Percentiles rank a stretch among this genome's conserved stretches.
These are phyloP conservation scores for Castanea mollissima DNA, from an alignment of 306 rosid species.

Conservation along the genomic window DNA sequence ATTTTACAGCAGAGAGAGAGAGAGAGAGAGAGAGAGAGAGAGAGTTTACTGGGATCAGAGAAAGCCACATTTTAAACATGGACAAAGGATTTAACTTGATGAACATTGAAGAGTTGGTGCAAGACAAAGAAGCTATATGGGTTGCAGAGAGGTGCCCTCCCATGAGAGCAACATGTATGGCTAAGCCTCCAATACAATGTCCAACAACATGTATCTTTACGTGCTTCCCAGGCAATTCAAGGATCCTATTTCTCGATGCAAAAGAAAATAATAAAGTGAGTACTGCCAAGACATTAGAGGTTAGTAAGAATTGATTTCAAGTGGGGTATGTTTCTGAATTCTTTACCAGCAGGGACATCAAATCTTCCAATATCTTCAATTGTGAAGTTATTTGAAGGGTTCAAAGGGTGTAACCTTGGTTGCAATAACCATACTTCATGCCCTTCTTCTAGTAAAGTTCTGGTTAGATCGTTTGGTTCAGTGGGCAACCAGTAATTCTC, in stretches of 20 bases:
- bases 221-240: constrained; percentile 21
- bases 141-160: constrained; percentile 30
- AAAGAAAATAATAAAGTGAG: neutral
- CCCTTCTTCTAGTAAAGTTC: constrained; percentile 33
- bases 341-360: constrained; percentile 40
- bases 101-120: constrained; percentile 40
- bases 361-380: constrained; percentile 36
- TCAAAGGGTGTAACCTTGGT: constrained; percentile 29
- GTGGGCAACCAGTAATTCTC: constrained; percentile 31
- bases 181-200: constrained; percentile 41
- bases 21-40: neutral
- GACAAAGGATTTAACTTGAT: constrained; percentile 27
- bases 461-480: constrained; percentile 27
- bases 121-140: constrained; percentile 34
- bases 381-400: constrained; percentile 26
- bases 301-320: neutral
- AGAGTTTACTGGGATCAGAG: constrained; percentile 30
- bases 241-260: constrained; percentile 29
- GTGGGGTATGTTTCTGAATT: neutral
- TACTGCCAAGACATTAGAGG: neutral
- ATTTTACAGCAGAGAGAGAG: too few species aligned
- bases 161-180: constrained; percentile 32
- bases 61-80: constrained; percentile 41
- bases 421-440: constrained; percentile 35
- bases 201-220: constrained; percentile 31